Evolutionary conservation across 441 rosid species (phyloP).

Genomic region (Pelargonium fulgidum): DNA sequence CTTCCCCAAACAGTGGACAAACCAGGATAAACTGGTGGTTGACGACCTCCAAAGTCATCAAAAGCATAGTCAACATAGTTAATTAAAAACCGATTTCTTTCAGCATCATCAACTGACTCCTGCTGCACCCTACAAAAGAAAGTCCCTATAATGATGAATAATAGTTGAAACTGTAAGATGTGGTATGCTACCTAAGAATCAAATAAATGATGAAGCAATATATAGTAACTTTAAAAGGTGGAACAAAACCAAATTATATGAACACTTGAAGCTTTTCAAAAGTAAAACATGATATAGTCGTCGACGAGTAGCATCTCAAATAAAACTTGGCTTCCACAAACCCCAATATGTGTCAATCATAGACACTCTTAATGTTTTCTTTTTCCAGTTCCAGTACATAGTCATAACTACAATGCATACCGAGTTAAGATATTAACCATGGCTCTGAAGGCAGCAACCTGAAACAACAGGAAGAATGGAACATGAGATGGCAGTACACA

Average conservation of each 20-base stretch:
- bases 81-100: constrained; percentile 88
- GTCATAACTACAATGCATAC: constrained; percentile 34
- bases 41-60: constrained; percentile 99
- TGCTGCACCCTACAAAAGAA: constrained; percentile 82
- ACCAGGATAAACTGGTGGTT: constrained; percentile 98
- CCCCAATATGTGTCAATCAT: not conserved
- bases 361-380: too few relatives aligned
- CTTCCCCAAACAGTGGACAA: constrained; percentile 99
- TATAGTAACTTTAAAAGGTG: not conserved
- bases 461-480: constrained; percentile 26
- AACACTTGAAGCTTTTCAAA: constrained; percentile 4
- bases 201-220: not conserved
- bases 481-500: constrained; percentile 13
- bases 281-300: not conserved
- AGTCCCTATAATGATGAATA: not conserved
- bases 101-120: constrained; percentile 96
- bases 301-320: not conserved
- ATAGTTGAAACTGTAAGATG: not conserved
- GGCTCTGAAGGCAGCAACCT: constrained; percentile 99
- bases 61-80: constrained; percentile 93
- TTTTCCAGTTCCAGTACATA: not conserved
- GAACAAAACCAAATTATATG: not conserved
- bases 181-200: not conserved
- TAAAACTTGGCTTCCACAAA: not conserved
- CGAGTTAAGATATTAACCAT: constrained; percentile 97